Conservation (phyloP, 495 filamentous ascomycete genomes). For the Lentithecium fluviatile region DNA sequence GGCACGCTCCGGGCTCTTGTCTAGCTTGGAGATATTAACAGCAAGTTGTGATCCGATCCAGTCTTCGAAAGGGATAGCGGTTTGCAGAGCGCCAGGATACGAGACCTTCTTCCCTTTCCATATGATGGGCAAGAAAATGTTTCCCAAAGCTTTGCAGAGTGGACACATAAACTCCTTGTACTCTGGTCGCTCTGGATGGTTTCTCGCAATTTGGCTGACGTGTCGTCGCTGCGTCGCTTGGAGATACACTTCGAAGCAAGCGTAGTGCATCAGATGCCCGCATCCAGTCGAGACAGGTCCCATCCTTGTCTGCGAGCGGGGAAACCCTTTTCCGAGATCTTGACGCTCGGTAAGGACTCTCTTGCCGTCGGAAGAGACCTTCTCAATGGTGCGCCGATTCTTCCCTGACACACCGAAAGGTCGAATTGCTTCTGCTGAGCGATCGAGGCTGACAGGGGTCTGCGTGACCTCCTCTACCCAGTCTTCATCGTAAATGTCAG, state of each 20-base stretch:
- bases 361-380: slow-evolving; percentile 68
- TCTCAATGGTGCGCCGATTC: slow-evolving; percentile 74
- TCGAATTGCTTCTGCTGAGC: slow-evolving; percentile 73
- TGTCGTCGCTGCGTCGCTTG: slow-evolving; percentile 79
- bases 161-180: slow-evolving; percentile 92
- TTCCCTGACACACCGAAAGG: slow-evolving; percentile 88
- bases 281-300: slow-evolving; percentile 89
- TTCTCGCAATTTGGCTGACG: slow-evolving; percentile 83
- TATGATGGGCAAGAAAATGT: slow-evolving; percentile 90
- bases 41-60: slow-evolving; percentile 56
- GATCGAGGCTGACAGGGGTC: slow-evolving; percentile 77
- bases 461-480: slow-evolving; percentile 79
- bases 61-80: slow-evolving; percentile 59
- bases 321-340: slow-evolving; percentile 85
- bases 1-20: slow-evolving; percentile 40
- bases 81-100: slow-evolving; percentile 65
- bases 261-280: slow-evolving; percentile 98
- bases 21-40: slow-evolving; percentile 44
- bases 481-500: slow-evolving; percentile 74
- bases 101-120: slow-evolving; percentile 90
- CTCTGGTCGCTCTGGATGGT: slow-evolving; percentile 77
- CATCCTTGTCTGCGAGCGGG: slow-evolving; percentile 59
- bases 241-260: slow-evolving; percentile 89
- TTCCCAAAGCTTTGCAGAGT: slow-evolving; percentile 96
- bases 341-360: slow-evolving; percentile 71